phyloP scores from a whole-genome alignment of 495 filamentous ascomycete genomes.

The Aspergillus sparsus region DNA sequence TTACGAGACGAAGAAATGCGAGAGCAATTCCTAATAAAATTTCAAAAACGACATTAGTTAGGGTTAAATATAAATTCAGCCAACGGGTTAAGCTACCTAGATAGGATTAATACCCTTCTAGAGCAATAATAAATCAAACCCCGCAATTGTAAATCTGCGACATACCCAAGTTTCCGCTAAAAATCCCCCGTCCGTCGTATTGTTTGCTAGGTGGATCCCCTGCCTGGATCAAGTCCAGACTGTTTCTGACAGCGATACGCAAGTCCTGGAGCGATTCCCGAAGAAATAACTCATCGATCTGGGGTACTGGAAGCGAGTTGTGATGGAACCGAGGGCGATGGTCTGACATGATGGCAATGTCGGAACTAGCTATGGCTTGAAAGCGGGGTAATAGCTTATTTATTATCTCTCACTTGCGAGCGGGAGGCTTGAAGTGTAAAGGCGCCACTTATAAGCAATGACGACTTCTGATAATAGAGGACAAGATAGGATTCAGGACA shows the following conservation, averaged over 20 bases:
- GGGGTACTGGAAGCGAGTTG: conserved; percentile 4
- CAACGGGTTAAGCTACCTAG: neutral
- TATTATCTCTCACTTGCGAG: no score
- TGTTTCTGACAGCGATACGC: neutral
- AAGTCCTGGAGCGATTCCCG: neutral
- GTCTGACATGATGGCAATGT: conserved; percentile 1
- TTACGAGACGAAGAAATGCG: conserved; percentile 12
- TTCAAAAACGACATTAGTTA: neutral
- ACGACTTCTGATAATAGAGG: no score
- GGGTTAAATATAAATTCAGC: neutral
- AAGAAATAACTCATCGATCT: neutral
- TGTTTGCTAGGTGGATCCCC: neutral
- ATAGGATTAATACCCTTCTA: neutral
- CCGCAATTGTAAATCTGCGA: neutral
- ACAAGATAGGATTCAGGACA: no score
- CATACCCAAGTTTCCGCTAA: conserved; percentile 12
- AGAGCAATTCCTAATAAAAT: conserved; percentile 7
- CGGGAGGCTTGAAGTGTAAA: no score
- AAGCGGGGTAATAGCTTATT: no score
- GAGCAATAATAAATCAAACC: neutral
- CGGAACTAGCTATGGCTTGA: neutral
- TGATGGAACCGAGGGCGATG: conserved; percentile 4
- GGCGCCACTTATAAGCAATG: no score
- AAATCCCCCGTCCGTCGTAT: conserved; percentile 13
- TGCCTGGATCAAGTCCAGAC: conserved; percentile 8